phyloP scores from a whole-genome alignment of 257 asterid species.

The Dorcoceras hygrometricum region DNA sequence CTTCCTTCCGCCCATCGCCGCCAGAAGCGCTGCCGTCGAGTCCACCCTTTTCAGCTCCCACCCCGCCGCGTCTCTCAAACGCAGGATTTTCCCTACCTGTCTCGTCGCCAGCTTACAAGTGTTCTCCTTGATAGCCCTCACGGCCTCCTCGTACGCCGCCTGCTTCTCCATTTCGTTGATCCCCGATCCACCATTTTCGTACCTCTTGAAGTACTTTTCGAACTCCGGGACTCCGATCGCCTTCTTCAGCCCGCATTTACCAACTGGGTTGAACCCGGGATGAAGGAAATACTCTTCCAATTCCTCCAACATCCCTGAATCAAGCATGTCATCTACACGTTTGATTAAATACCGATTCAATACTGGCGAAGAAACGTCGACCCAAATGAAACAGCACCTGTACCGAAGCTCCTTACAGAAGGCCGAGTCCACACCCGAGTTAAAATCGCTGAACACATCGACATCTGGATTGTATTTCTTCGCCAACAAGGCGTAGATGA shows the following conservation, averaged over 20 bases:
- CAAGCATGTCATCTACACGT: constrained; percentile 87
- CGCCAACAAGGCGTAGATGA: constrained; percentile 53
- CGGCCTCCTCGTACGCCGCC: constrained; percentile 53
- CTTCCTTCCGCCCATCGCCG: constrained; percentile 41
- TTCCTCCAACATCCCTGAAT: constrained; percentile 76
- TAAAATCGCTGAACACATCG: constrained; percentile 47
- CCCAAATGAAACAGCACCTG: constrained; percentile 73
- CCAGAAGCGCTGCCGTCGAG: constrained; percentile 63
- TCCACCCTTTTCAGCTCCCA: constrained; percentile 78
- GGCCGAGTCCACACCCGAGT: constrained; percentile 21
- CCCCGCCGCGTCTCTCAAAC: constrained; percentile 63
- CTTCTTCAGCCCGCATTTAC: constrained; percentile 51
- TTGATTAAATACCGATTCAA: constrained; percentile 44
- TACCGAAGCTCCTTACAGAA: constrained; percentile 45
- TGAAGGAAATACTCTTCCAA: constrained; percentile 35
- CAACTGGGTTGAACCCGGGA: constrained; percentile 27
- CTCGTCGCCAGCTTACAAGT: constrained; percentile 64
- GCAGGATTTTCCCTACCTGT: constrained; percentile 65
- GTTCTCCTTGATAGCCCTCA: constrained; percentile 66
- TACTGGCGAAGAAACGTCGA: constrained; percentile 57
- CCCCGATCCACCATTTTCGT: background rate
- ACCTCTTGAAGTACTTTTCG: constrained; percentile 37
- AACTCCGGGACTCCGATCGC: constrained; percentile 94
- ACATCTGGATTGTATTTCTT: constrained; percentile 36
- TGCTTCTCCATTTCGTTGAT: constrained; percentile 24